These are phyloP conservation scores for Pseudogymnoascus sp. DNA, from an alignment of 2,329 filamentous ascomycete genomes.

Conservation along the genomic window DNA sequence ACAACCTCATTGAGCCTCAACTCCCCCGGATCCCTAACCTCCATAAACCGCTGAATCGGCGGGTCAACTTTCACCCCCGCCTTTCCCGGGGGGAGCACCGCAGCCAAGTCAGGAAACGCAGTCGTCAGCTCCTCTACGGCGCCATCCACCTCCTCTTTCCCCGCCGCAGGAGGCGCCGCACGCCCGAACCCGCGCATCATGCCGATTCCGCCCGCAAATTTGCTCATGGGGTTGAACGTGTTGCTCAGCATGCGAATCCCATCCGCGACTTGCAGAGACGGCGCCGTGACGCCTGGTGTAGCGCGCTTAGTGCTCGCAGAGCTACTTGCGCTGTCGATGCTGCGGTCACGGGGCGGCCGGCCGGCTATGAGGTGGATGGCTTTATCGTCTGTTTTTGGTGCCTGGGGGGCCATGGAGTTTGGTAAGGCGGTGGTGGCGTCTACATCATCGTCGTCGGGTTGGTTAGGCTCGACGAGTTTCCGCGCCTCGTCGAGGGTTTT, in stretches of 20 bases:
- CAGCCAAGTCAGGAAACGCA: slow-evolving; percentile 55
- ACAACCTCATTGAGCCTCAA: slow-evolving; percentile 68
- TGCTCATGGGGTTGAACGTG: slow-evolving; percentile 74
- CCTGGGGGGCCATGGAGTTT: slow-evolving; percentile 27
- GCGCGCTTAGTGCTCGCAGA: slow-evolving; percentile 42
- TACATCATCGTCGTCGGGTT: slow-evolving; percentile 39
- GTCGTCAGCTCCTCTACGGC: slow-evolving; percentile 47
- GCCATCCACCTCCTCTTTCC: slow-evolving; percentile 41
- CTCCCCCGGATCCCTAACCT: slow-evolving; percentile 63
- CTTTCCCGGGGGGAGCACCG: slow-evolving; percentile 41
- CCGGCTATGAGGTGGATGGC: slow-evolving; percentile 67
- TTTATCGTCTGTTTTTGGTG: slow-evolving; percentile 52
- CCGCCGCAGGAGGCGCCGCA: slow-evolving; percentile 37
- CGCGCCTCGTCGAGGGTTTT: slow-evolving; percentile 90
- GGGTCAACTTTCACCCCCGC: slow-evolving; percentile 47
- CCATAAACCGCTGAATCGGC: slow-evolving; percentile 67
- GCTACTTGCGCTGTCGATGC: slow-evolving; percentile 66
- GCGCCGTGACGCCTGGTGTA: neutral
- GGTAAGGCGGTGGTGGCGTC: slow-evolving; percentile 39
- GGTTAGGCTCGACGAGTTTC: slow-evolving; percentile 73
- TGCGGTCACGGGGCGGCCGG: slow-evolving; percentile 59
- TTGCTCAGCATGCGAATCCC: slow-evolving; percentile 76
- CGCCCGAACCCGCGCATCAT: slow-evolving; percentile 72
- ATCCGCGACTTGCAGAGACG: slow-evolving; percentile 51
- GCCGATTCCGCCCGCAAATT: slow-evolving; percentile 63